Percentiles rank a stretch among this genome's conserved stretches.
phyloP scores from a whole-genome alignment of 257 asterid species.

The Nicotiana benthamiana region DNA sequence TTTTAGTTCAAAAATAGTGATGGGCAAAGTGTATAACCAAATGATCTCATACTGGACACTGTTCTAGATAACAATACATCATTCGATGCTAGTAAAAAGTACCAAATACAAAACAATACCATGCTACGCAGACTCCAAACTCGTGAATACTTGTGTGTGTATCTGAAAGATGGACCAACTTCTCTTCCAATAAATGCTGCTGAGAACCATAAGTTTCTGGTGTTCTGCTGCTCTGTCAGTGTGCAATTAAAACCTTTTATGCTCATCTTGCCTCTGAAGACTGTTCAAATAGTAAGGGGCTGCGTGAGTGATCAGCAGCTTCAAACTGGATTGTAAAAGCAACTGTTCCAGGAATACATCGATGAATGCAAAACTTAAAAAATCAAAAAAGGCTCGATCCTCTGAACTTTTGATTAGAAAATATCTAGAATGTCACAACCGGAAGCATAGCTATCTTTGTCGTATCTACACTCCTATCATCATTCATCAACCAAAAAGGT shows the following conservation, averaged over 20 bases:
- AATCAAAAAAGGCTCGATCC: background rate
- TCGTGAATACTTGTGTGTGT: background rate
- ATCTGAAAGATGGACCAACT: background rate
- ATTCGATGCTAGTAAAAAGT: background rate
- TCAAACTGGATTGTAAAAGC: background rate
- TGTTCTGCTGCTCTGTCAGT: background rate
- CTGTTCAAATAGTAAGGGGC: background rate
- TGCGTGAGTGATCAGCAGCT: background rate
- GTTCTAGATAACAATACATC: background rate
- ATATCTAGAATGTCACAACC: background rate
- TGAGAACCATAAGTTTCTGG: background rate
- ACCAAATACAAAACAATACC: background rate
- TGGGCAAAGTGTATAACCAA: background rate
- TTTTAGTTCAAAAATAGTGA: background rate
- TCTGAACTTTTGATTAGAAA: background rate
- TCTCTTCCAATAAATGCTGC: background rate
- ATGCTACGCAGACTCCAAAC: background rate
- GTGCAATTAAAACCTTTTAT: background rate
- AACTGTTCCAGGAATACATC: background rate
- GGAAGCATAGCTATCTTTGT: background rate
- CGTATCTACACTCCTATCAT: no score
- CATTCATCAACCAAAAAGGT: background rate
- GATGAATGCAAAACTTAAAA: background rate
- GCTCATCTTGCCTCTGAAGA: background rate
- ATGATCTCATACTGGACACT: background rate